These are phyloP conservation scores for Scutellaria barbata DNA, from an alignment of 257 asterid species.

Conservation along the genomic window DNA sequence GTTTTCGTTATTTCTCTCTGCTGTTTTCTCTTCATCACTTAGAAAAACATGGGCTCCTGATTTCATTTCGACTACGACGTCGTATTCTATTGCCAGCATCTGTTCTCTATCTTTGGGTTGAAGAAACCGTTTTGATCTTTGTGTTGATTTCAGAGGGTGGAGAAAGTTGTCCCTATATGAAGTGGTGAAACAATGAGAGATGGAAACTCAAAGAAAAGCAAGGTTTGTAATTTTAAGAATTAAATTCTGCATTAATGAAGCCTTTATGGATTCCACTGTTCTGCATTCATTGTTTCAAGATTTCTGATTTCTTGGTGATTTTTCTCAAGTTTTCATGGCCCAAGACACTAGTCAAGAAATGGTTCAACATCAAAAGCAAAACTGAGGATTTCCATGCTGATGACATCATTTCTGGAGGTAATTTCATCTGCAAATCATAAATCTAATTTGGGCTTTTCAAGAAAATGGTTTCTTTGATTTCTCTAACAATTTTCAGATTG, in stretches of 20 bases:
- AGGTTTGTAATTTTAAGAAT: constrained; percentile 50
- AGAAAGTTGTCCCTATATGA: constrained; percentile 40
- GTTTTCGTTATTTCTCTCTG: constrained; percentile 33
- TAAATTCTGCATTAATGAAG: constrained; percentile 40
- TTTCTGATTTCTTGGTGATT: constrained; percentile 40
- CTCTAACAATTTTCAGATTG: constrained; percentile 28
- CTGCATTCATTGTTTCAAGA: constrained; percentile 40
- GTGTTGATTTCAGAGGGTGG: constrained; percentile 26
- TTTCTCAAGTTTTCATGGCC: constrained; percentile 76
- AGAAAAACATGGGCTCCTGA: constrained; percentile 24
- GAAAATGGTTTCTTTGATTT: constrained; percentile 27
- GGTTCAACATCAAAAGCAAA: constrained; percentile 86
- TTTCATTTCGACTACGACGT: constrained; percentile 17
- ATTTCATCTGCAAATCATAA: constrained; percentile 35
- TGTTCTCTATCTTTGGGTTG: constrained; percentile 27
- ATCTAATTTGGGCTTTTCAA: constrained; percentile 33
- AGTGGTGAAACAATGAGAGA: constrained; percentile 86
- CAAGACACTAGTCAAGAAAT: constrained; percentile 90
- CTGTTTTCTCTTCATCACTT: constrained; percentile 44
- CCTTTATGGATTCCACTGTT: constrained; percentile 39
- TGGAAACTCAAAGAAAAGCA: constrained; percentile 78
- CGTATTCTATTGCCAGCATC: neutral
- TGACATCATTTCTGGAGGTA: constrained; percentile 68
- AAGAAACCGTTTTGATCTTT: constrained; percentile 40
- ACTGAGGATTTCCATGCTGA: constrained; percentile 94